Evolutionary conservation across 805 yeast genomes (phyloP), one percentile per base, ranked within the genome.

Genomic region (Vanderwaltozyma yarrowii): DNA sequence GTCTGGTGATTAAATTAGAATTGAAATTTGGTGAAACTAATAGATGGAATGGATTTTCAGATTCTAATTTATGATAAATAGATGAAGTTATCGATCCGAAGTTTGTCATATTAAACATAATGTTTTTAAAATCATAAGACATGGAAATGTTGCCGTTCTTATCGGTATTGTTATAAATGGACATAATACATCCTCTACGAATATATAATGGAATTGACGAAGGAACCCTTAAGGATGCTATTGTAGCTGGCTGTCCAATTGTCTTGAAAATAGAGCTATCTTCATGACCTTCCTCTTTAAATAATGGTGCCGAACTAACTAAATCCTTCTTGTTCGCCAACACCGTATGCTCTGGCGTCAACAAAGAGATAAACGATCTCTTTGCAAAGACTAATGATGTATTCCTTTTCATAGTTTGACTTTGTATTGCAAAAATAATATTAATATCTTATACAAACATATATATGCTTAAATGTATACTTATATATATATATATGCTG

Each of bases 131-230:
- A 32, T 50, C 50, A 32, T 48, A 46, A 10, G 51, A 40, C 30
- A 51, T 37, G 13, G 46, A 30, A n/a, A 42, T 30, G 19, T 30
- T 26, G 3, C 26, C 24, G 27, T 27, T 20, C 2, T 30, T 20
- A 6, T 10, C 21, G 24, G 33, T 35, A 19, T 37, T 40, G 25
- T 48, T 47, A 33, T 47, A 49, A 4, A 57, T 32, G 4, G 60
- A 52, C 2, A 56, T 46, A 13, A 58, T 21, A 38, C 57, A 56
- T 15, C 54, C 54, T 32, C 51, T 49, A 14, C 54, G 42, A 12
- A 58, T 49, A 24, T 45, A 52, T 12, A 58, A 37, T 9, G 54
- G 45, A 11, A 45, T 36, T 16, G 46, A 39, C 3, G 51, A 41
- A 10, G 54, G 51, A 5, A 52, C 34, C 15, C 43, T 36, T 9